Conservation (phyloP, 2,329 filamentous ascomycete genomes). For the Alternaria gaisen region DNA sequence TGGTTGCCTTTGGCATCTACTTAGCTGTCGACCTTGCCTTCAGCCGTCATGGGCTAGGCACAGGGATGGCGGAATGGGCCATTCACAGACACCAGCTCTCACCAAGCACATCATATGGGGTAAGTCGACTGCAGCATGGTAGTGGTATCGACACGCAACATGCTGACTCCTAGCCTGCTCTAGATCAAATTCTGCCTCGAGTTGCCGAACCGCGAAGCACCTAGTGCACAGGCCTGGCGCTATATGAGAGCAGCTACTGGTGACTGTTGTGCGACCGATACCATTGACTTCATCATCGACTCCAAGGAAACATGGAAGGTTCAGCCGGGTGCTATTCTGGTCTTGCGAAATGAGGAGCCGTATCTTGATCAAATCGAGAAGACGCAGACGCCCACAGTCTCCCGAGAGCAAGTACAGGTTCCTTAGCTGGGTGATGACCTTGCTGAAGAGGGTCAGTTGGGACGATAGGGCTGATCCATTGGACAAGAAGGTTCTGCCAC, state of each 20-base stretch:
- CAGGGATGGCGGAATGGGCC: conserved; percentile 12
- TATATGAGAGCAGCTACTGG: conserved; percentile 9
- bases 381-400: not conserved
- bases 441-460: conserved; percentile 5
- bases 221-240: conserved; percentile 27
- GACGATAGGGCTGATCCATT: not conserved
- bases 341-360: conserved; percentile 2
- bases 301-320: conserved; percentile 4
- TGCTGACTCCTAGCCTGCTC: not conserved
- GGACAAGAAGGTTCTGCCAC: not conserved
- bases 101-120: not conserved
- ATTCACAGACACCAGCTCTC: conserved; percentile 2
- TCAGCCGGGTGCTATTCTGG: not conserved
- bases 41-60: conserved; percentile 14
- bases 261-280: not conserved
- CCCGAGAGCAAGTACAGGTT: not conserved
- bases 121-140: not conserved
- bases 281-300: conserved; percentile 1
- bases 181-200: conserved; percentile 35
- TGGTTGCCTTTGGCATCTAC: conserved; percentile 7
- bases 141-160: not conserved
- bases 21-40: conserved; percentile 12
- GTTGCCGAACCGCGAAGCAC: conserved; percentile 24
- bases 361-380: not conserved
- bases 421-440: conserved; percentile 10